Conservation (phyloP, 805 yeast species). For the Priceomyces melissophilus region DNA sequence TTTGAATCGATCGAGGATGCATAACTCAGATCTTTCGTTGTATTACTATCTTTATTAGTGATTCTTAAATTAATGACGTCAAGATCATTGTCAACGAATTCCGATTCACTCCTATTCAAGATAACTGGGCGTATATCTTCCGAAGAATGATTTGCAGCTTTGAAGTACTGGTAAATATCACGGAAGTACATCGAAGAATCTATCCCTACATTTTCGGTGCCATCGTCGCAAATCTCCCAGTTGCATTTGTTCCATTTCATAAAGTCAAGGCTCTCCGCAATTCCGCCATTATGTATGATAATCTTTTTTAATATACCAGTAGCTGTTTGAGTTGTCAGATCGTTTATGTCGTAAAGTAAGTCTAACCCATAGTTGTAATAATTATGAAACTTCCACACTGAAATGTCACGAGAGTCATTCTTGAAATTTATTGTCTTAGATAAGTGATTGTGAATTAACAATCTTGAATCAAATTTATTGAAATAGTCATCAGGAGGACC, state of each 20-base stretch:
- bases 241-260: conserved; percentile 52
- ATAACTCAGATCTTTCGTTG: conserved; percentile 5
- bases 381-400: conserved; percentile 46
- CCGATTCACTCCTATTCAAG: conserved; percentile 38
- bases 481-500: conserved; percentile 60
- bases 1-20: conserved; percentile 4
- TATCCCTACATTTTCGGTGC: conserved; percentile 2
- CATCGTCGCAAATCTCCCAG: conserved; percentile 31
- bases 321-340: conserved; percentile 10
- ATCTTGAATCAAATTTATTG: conserved; percentile 42
- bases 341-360: conserved; percentile 44
- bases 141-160: conserved; percentile 8
- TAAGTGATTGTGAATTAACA: conserved; percentile 37
- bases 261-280: conserved; percentile 50
- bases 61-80: conserved; percentile 25
- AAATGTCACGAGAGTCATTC: conserved; percentile 8
- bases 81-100: conserved; percentile 35
- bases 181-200: conserved; percentile 29
- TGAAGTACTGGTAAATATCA: conserved; percentile 22
- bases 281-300: conserved; percentile 49
- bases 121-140: conserved; percentile 27
- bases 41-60: conserved; percentile 2
- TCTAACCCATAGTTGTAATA: conserved; percentile 56
- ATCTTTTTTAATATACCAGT: conserved; percentile 43
- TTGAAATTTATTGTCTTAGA: conserved; percentile 10